A percentile compares a stretch with the other conserved stretches of the same genome.
Conservation (phyloP, 805 yeast genomes). For the Myxozyma sirexii region DNA sequence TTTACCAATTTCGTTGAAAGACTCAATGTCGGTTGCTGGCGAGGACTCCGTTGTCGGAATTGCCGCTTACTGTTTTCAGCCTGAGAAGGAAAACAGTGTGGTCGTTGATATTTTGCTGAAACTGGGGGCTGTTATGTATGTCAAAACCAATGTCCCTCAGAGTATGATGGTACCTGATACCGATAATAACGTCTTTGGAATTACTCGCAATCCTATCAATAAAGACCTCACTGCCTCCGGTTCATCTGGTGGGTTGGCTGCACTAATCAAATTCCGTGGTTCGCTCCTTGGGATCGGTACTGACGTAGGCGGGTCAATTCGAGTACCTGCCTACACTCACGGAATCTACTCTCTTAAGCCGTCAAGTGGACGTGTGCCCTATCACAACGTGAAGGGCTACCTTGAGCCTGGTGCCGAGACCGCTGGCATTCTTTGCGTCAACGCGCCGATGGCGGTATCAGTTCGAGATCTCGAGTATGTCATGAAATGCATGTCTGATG, state of each 20-base stretch:
- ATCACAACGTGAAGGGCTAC: slow-evolving; percentile 38
- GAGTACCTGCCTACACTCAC: slow-evolving; percentile 52
- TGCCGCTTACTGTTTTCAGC: slow-evolving; percentile 33
- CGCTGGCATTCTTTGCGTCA: slow-evolving; percentile 58
- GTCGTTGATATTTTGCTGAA: slow-evolving; percentile 51
- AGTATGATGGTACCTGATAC: slow-evolving; percentile 61
- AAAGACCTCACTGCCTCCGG: slow-evolving; percentile 55
- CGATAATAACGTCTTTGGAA: slow-evolving; percentile 58
- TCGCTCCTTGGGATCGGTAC: slow-evolving; percentile 57
- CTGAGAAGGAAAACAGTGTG: slow-evolving; percentile 46
- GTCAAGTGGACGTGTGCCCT: slow-evolving; percentile 49
- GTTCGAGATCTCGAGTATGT: slow-evolving; percentile 68
- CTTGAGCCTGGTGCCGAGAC: slow-evolving; percentile 41
- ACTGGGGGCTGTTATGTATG: slow-evolving; percentile 62
- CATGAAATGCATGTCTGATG: slow-evolving; percentile 50
- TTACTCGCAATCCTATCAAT: slow-evolving; percentile 54
- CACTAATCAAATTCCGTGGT: slow-evolving; percentile 52
- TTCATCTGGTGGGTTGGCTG: slow-evolving; percentile 58
- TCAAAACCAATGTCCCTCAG: slow-evolving; percentile 61
- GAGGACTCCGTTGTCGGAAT: slow-evolving; percentile 52
- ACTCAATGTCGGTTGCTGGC: slow-evolving; percentile 59
- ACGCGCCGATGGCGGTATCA: slow-evolving; percentile 68
- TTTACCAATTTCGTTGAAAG: slow-evolving; percentile 66
- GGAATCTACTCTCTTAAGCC: slow-evolving; percentile 52
- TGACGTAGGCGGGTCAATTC: slow-evolving; percentile 57